Conservation (phyloP, 2,329 filamentous ascomycete genomes). For the Colletotrichum sp. region DNA sequence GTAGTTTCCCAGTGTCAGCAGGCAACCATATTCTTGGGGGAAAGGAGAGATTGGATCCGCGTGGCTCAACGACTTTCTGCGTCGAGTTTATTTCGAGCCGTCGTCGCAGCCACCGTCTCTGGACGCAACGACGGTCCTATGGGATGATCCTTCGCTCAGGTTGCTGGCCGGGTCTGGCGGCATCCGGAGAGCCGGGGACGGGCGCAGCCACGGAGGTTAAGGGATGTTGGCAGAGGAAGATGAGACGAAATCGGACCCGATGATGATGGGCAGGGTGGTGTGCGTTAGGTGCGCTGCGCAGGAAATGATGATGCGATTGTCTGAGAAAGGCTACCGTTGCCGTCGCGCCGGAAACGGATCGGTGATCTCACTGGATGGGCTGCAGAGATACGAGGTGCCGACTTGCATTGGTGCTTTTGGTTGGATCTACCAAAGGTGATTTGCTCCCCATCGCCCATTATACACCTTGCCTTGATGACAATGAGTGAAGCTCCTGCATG, state of each 20-base stretch:
- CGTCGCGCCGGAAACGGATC: not conserved
- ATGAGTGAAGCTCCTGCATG: too few relatives aligned
- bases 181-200: not conserved
- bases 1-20: not conserved
- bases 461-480: too few relatives aligned
- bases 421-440: not conserved
- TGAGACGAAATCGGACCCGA: not conserved
- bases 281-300: not conserved
- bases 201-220: not conserved
- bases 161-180: not conserved
- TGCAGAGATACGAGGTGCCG: not conserved
- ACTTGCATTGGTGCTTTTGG: not conserved
- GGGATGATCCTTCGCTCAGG: not conserved
- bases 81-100: slow-evolving; percentile 1
- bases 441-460: not conserved
- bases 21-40: not conserved
- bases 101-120: not conserved
- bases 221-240: not conserved
- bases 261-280: not conserved
- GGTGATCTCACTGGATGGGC: not conserved
- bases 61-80: not conserved
- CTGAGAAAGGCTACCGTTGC: not conserved
- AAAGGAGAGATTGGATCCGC: not conserved
- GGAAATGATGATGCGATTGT: not conserved
- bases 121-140: not conserved